Conservation (phyloP, 768 basidiomycete species). For the Collybiopsis luxurians region DNA sequence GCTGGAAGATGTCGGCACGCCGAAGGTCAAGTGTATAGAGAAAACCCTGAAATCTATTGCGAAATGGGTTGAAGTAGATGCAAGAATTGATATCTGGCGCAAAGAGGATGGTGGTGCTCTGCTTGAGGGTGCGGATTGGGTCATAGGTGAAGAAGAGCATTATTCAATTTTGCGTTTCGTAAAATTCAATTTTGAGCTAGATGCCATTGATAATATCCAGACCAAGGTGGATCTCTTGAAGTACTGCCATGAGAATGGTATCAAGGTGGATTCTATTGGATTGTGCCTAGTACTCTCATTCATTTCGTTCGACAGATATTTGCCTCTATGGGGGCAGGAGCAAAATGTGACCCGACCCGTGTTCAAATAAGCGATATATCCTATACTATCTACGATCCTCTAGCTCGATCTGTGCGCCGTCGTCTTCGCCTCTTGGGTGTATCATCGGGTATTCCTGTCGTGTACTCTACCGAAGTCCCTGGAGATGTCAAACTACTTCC, state of each 20-base stretch:
- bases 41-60: conserved; percentile 67
- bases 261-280: conserved; percentile 57
- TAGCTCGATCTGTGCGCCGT: conserved; percentile 86
- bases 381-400: conserved; percentile 87
- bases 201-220: conserved; percentile 96
- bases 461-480: conserved; percentile 95
- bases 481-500: conserved; percentile 87
- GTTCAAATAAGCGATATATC: conserved; percentile 97
- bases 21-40: conserved; percentile 83
- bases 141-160: conserved; percentile 57
- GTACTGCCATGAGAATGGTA: conserved; percentile 75
- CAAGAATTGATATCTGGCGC: conserved; percentile 81
- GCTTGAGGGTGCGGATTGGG: conserved; percentile 89
- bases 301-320: conserved; percentile 66
- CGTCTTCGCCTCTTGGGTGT: conserved; percentile 66
- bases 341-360: conserved; percentile 92
- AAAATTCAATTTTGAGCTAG: conserved; percentile 29
- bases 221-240: conserved; percentile 94
- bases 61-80: conserved; percentile 86
- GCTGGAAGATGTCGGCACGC: conserved; percentile 87
- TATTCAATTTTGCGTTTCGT: conserved; percentile 16
- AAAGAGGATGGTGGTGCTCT: conserved; percentile 74
- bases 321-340: conserved; percentile 95
- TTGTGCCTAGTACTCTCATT: neutral
- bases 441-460: conserved; percentile 73